Evolutionary conservation across 2,329 filamentous ascomycete species (phyloP).

Genomic region (Ophiostoma populinum): DNA sequence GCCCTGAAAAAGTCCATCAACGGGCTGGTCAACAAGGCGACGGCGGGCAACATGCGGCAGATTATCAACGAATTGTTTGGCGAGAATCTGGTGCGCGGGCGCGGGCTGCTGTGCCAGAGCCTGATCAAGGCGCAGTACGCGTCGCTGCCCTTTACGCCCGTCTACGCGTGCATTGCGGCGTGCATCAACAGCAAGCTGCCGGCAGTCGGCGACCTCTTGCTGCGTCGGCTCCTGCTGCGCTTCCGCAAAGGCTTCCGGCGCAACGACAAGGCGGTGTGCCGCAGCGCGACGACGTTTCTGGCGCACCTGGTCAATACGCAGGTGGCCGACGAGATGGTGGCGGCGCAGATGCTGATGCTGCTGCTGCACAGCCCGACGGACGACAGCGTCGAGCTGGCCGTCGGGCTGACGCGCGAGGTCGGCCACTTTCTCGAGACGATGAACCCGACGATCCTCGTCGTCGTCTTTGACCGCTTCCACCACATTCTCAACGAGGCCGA

Average conservation of each 20-base stretch:
- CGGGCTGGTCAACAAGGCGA: conserved; percentile 97
- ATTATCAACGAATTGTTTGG: conserved; percentile 92
- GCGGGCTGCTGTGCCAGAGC: conserved; percentile 83
- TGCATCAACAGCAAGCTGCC: conserved; percentile 97
- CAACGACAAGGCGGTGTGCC: conserved; percentile 92
- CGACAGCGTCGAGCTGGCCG: conserved; percentile 93
- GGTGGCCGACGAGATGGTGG: conserved; percentile 84
- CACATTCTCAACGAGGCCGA: conserved; percentile 91
- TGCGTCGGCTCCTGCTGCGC: conserved; percentile 72
- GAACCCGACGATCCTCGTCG: conserved; percentile 72
- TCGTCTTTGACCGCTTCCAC: conserved; percentile 89
- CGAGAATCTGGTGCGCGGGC: conserved; percentile 81
- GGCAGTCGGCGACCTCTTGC: conserved; percentile 77
- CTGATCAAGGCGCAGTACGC: conserved; percentile 98
- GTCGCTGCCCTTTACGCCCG: conserved; percentile 86
- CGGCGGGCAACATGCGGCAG: conserved; percentile 92
- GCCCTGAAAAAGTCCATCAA: conserved; percentile 98
- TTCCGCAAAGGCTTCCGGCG: conserved; percentile 92
- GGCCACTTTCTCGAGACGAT: conserved; percentile 92
- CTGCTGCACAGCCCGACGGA: conserved; percentile 90
- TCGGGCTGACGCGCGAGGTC: conserved; percentile 81
- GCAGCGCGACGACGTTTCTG: conserved; percentile 84
- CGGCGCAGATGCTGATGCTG: conserved; percentile 81
- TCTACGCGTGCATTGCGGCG: conserved; percentile 88
- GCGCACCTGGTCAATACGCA: conserved; percentile 94